These are phyloP conservation scores for Suillus decipiens DNA, from an alignment of 768 basidiomycete genomes.

Conservation along the genomic window DNA sequence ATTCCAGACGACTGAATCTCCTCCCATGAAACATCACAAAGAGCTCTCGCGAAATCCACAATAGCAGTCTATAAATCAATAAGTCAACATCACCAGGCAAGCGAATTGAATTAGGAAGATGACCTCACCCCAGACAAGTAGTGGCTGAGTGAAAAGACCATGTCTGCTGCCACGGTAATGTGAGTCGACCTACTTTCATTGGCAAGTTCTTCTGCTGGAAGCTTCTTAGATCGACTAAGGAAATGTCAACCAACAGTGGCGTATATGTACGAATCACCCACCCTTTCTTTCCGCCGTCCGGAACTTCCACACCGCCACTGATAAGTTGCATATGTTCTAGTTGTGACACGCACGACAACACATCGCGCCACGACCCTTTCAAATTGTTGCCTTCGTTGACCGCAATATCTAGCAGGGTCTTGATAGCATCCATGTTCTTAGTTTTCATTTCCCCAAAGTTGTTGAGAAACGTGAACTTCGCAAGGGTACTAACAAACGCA, in stretches of 20 bases:
- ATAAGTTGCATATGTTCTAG: slow-evolving; percentile 98
- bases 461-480: slow-evolving; percentile 96
- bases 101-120: background rate
- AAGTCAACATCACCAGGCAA: background rate
- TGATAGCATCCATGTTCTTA: slow-evolving; percentile 99
- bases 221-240: slow-evolving; percentile 49
- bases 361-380: slow-evolving; percentile 95
- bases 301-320: slow-evolving; percentile 83
- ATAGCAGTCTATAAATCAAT: slow-evolving; percentile 74
- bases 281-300: slow-evolving; percentile 81
- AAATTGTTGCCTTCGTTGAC: slow-evolving; percentile 96
- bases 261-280: slow-evolving; percentile 38
- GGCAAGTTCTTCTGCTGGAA: slow-evolving; percentile 90
- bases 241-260: slow-evolving; percentile 13
- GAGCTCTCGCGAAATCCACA: slow-evolving; percentile 94
- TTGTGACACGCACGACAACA: slow-evolving; percentile 96
- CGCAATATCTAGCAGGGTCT: slow-evolving; percentile 90
- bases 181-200: slow-evolving; percentile 97
- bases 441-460: slow-evolving; percentile 99
- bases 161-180: slow-evolving; percentile 97
- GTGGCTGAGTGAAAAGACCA: slow-evolving; percentile 97
- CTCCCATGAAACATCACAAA: slow-evolving; percentile 98
- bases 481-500: slow-evolving; percentile 95
- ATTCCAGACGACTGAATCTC: slow-evolving; percentile 97
- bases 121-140: slow-evolving; percentile 89